Conservation (phyloP, 148 eudicot genomes). For the Camellia japonica region DNA sequence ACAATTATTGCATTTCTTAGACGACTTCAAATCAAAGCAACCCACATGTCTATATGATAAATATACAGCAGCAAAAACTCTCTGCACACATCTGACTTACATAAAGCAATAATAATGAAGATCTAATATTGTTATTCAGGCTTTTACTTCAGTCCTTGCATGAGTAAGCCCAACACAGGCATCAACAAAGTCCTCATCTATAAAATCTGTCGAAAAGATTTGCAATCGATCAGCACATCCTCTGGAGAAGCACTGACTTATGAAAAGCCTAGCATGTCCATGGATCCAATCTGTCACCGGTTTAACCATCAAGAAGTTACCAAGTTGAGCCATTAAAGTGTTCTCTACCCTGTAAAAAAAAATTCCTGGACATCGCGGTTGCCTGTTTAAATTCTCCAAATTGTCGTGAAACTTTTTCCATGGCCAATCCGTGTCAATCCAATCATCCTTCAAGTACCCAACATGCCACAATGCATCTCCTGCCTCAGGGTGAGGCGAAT, state of each 20-base stretch:
- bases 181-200: slow-evolving; percentile 84
- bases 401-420: slow-evolving; percentile 87
- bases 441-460: slow-evolving; percentile 74
- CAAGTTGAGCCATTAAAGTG: slow-evolving; percentile 85
- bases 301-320: slow-evolving; percentile 64
- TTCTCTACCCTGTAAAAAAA: slow-evolving; percentile 85
- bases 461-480: slow-evolving; percentile 69
- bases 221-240: slow-evolving; percentile 68
- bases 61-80: background rate
- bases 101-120: background rate
- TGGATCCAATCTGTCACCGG: slow-evolving; percentile 82
- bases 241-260: slow-evolving; percentile 53
- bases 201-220: slow-evolving; percentile 82
- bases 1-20: too few relatives aligned
- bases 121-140: slow-evolving; percentile 8
- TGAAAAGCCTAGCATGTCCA: slow-evolving; percentile 66
- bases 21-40: background rate
- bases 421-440: slow-evolving; percentile 92
- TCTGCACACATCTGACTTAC: background rate
- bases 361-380: slow-evolving; percentile 54
- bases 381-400: slow-evolving; percentile 62
- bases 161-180: slow-evolving; percentile 69
- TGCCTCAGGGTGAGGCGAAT: slow-evolving; percentile 40
- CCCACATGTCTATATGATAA: background rate
- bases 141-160: slow-evolving; percentile 68